Conservation (phyloP, 331 rosid species). For the Pyrus hybrid region DNA sequence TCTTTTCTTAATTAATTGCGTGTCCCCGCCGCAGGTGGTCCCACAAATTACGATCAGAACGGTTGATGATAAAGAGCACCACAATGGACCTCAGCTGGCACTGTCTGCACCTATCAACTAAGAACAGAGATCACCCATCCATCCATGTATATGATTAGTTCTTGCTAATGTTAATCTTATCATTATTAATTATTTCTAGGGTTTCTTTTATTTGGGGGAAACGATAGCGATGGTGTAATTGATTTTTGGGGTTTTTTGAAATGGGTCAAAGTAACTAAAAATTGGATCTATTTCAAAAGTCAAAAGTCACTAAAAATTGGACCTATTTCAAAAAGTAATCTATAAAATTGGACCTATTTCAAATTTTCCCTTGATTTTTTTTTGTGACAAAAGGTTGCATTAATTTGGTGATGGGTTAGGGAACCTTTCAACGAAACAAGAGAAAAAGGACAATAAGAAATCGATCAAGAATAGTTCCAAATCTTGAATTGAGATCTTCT, state of each 20-base stretch:
- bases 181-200: neutral
- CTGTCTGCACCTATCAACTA: neutral
- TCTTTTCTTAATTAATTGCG: neutral
- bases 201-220: neutral
- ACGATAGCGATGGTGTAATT: neutral
- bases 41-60: constrained; percentile 31
- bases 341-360: no score
- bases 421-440: neutral
- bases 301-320: no score
- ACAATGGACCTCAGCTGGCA: neutral
- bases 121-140: neutral
- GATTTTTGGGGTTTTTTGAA: no score
- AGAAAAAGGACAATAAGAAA: neutral
- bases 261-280: no score
- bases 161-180: neutral
- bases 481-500: neutral
- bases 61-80: constrained; percentile 3
- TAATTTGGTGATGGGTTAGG: neutral
- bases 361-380: no score
- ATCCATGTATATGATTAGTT: neutral
- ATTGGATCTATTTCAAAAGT: no score
- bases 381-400: neutral
- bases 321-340: no score
- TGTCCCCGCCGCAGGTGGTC: constrained; percentile 49
- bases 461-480: neutral